phyloP scores from a whole-genome alignment of 164 flowering plant genomes.

The Stephania cephalantha region DNA sequence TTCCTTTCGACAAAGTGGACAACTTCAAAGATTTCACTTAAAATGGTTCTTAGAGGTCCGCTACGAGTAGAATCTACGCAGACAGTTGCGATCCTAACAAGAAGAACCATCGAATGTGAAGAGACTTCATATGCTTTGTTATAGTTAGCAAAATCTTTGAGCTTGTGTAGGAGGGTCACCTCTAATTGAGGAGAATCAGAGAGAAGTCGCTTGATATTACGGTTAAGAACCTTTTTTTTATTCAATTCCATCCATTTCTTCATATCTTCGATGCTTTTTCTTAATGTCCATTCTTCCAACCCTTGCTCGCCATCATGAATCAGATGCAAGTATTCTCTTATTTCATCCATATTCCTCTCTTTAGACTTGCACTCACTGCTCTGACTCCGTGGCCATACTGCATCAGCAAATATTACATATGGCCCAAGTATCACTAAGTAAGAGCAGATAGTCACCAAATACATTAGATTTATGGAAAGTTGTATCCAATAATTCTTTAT shows the following conservation, averaged over 20 bases:
- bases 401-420: too few relatives aligned
- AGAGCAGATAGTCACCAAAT: too few relatives aligned
- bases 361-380: too few relatives aligned
- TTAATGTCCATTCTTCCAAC: too few relatives aligned
- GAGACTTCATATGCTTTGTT: background rate
- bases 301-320: too few relatives aligned
- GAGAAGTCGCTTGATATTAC: background rate
- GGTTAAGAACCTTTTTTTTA: background rate
- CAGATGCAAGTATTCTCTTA: too few relatives aligned
- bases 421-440: too few relatives aligned
- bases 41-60: background rate
- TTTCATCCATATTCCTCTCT: too few relatives aligned
- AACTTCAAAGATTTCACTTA: background rate
- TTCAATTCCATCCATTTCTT: background rate
- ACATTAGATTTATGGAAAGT: too few relatives aligned
- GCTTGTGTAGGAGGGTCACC: background rate
- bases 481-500: too few relatives aligned
- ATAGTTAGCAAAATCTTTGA: background rate
- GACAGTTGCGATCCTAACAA: background rate
- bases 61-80: background rate
- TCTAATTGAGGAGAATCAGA: background rate
- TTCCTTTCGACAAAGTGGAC: background rate
- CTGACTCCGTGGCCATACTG: too few relatives aligned
- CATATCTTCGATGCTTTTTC: background rate
- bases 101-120: background rate